Evolutionary conservation across 805 yeast species (phyloP).

Genomic region (Ogataea thermomethanolica): DNA sequence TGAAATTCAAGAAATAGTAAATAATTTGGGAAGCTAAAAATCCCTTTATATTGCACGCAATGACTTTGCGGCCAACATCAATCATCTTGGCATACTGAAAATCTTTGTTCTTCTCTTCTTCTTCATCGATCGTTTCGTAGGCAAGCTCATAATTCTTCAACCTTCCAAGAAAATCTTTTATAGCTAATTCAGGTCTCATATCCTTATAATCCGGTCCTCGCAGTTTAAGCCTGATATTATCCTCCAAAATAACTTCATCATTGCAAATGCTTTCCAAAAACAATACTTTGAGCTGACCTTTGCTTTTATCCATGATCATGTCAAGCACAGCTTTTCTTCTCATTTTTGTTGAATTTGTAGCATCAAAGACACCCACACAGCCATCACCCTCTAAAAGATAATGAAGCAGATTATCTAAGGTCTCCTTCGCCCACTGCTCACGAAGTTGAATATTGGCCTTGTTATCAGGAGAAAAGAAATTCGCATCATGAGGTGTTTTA

Average conservation of each 20-base stretch:
- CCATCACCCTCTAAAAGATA: conserved; percentile 80
- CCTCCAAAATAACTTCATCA: conserved; percentile 70
- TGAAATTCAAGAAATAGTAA: conserved; percentile 84
- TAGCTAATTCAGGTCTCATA: conserved; percentile 79
- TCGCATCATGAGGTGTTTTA: conserved; percentile 61
- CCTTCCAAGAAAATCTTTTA: conserved; percentile 78
- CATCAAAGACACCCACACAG: conserved; percentile 88
- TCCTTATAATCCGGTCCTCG: conserved; percentile 89
- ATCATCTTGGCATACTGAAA: conserved; percentile 93
- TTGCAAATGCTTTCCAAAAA: conserved; percentile 86
- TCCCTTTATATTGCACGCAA: conserved; percentile 82
- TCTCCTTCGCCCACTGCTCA: conserved; percentile 96
- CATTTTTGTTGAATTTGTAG: conserved; percentile 71
- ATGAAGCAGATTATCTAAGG: conserved; percentile 77
- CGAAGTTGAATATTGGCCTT: conserved; percentile 58
- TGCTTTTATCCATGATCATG: conserved; percentile 51
- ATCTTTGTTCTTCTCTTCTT: conserved; percentile 58
- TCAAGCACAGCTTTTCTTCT: conserved; percentile 59
- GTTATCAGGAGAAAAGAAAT: conserved; percentile 82
- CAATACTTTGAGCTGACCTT: conserved; percentile 68
- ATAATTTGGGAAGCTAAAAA: conserved; percentile 91
- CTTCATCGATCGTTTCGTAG: conserved; percentile 80
- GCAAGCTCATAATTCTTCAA: conserved; percentile 81
- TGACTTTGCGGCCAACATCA: conserved; percentile 91
- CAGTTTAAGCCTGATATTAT: conserved; percentile 76